Evolutionary conservation across 352 stramenopile species (phyloP).

Genomic region (Thalassiosira exigua): DNA sequence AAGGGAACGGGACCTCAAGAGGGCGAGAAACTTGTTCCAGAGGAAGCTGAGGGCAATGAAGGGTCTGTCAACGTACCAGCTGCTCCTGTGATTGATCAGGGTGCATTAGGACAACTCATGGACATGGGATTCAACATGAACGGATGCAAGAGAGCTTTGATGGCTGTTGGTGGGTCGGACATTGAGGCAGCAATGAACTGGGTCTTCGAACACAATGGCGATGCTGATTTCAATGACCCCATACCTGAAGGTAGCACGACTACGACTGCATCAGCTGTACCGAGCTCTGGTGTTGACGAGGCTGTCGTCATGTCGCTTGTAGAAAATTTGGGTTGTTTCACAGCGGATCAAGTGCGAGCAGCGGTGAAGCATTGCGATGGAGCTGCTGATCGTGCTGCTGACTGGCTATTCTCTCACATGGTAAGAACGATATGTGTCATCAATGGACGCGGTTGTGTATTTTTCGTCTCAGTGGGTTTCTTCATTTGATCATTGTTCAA

Average conservation of each 20-base stretch:
- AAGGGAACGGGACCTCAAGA: conserved; percentile 84
- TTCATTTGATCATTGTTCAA: conserved; percentile 9
- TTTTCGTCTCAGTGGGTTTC: conserved; percentile 8
- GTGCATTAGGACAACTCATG: conserved; percentile 93
- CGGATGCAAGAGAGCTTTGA: conserved; percentile 94
- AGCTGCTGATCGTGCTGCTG: conserved; percentile 92
- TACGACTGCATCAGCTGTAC: conserved; percentile 15
- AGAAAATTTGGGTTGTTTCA: conserved; percentile 86
- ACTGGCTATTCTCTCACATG: conserved; percentile 99
- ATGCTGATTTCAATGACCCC: conserved; percentile 97
- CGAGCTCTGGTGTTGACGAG: conserved; percentile 63
- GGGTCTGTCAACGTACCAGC: conserved; percentile 16
- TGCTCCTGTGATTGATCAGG: conserved; percentile 85
- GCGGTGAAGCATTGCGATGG: conserved; percentile 92
- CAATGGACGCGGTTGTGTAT: conserved; percentile 3
- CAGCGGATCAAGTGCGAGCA: conserved; percentile 90
- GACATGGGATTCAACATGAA: conserved; percentile 99
- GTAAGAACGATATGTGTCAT: conserved; percentile 46
- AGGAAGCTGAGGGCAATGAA: conserved; percentile 67
- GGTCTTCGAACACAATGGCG: conserved; percentile 98
- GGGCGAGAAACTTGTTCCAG: conserved; percentile 89
- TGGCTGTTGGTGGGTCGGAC: conserved; percentile 90
- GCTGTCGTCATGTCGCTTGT: conserved; percentile 75
- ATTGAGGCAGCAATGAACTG: conserved; percentile 96
- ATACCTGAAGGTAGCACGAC: conserved; percentile 60